Percentiles rank a stretch among this genome's conserved stretches.
Evolutionary conservation across 2,329 filamentous ascomycete species (phyloP).

Genomic region (Aspergillus sclerotialis): DNA sequence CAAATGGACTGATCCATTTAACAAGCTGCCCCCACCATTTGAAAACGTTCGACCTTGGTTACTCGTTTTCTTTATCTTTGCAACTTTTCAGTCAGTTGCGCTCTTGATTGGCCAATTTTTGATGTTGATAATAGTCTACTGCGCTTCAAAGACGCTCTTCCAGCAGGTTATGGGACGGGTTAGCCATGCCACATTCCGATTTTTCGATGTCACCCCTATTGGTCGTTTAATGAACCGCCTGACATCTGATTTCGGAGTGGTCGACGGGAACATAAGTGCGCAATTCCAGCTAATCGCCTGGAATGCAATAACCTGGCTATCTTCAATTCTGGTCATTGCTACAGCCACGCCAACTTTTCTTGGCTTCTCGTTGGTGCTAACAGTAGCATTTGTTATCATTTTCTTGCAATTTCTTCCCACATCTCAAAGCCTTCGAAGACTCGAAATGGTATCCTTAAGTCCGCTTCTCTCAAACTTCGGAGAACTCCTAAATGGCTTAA

Average conservation of each 20-base stretch:
- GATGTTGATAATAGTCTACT: conserved; percentile 71
- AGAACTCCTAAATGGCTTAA: conserved; percentile 74
- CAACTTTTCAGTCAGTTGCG: conserved; percentile 51
- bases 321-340: conserved; percentile 70
- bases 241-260: conserved; percentile 81
- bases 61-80: conserved; percentile 60
- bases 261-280: conserved; percentile 76
- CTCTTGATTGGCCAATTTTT: conserved; percentile 58
- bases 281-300: conserved; percentile 67
- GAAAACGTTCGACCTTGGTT: conserved; percentile 69
- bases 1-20: conserved; percentile 19
- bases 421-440: conserved; percentile 71
- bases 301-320: conserved; percentile 62
- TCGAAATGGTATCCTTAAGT: conserved; percentile 84
- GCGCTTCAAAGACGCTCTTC: conserved; percentile 70
- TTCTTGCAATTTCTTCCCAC: conserved; percentile 74
- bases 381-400: conserved; percentile 61
- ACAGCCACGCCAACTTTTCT: conserved; percentile 72
- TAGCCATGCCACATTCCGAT: conserved; percentile 75
- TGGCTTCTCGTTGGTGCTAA: conserved; percentile 61
- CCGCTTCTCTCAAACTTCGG: conserved; percentile 91
- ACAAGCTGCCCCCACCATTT: conserved; percentile 58
- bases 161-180: conserved; percentile 64
- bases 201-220: conserved; percentile 84
- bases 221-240: conserved; percentile 88